These are phyloP conservation scores for Myxozyma mucilagina DNA, from an alignment of 805 yeast species.

Conservation along the genomic window DNA sequence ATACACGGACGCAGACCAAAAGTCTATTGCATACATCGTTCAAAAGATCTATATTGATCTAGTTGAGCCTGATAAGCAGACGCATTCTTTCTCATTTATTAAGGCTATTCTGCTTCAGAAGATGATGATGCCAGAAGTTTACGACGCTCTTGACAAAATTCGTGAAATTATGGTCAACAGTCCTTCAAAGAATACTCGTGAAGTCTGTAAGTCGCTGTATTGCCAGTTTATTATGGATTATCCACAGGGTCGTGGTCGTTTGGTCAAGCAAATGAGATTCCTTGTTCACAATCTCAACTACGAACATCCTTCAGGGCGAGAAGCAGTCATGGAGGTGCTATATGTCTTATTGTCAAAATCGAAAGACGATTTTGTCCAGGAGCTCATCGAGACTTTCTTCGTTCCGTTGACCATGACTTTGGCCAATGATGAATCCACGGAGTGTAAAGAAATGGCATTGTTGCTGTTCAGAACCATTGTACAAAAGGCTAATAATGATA, in stretches of 20 bases:
- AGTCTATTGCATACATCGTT: constrained; percentile 71
- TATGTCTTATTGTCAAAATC: constrained; percentile 69
- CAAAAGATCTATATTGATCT: constrained; percentile 78
- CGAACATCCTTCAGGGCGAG: constrained; percentile 82
- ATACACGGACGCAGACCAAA: constrained; percentile 63
- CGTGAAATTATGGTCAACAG: constrained; percentile 86
- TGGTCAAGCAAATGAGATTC: constrained; percentile 79
- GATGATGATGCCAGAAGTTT: constrained; percentile 79
- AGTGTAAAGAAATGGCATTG: constrained; percentile 82
- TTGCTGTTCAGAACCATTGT: constrained; percentile 59
- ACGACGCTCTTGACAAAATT: constrained; percentile 81
- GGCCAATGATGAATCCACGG: constrained; percentile 72
- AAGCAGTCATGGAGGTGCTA: constrained; percentile 85
- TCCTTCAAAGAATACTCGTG: constrained; percentile 78
- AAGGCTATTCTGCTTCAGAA: constrained; percentile 75
- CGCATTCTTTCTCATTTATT: constrained; percentile 81
- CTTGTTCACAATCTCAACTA: constrained; percentile 79
- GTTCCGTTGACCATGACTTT: constrained; percentile 76
- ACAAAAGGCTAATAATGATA: constrained; percentile 47
- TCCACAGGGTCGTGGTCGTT: constrained; percentile 84
- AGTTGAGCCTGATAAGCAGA: constrained; percentile 85
- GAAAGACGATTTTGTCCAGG: constrained; percentile 50
- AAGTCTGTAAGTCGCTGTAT: constrained; percentile 77
- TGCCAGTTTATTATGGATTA: constrained; percentile 88
- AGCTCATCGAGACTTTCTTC: constrained; percentile 73